phyloP scores from a whole-genome alignment of 2,329 filamentous ascomycete species.

The Hymenoscyphus infarciens region DNA sequence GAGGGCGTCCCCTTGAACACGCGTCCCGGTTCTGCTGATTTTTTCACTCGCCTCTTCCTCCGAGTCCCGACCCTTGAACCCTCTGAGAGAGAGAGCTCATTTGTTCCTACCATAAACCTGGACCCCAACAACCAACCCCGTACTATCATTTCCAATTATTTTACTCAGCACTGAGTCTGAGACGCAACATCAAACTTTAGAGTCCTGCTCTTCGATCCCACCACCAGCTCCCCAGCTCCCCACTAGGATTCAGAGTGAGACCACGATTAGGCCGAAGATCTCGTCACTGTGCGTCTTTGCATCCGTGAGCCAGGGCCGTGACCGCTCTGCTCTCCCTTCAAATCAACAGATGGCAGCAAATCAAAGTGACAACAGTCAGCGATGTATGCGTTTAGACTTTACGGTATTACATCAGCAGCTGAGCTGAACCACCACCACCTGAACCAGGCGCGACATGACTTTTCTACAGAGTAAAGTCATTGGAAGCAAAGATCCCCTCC shows the following conservation, averaged over 20 bases:
- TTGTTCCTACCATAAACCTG: no score
- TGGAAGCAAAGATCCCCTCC: background rate
- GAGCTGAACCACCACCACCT: constrained; percentile 4
- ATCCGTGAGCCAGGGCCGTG: background rate
- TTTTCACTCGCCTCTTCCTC: constrained; percentile 1
- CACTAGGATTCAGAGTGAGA: constrained; percentile 19
- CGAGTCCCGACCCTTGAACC: constrained; percentile 1
- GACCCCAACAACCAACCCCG: no score
- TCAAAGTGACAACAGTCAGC: constrained; percentile 6
- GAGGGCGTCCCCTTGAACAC: background rate
- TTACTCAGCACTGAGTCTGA: background rate
- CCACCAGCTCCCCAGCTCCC: constrained; percentile 17
- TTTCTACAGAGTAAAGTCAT: background rate
- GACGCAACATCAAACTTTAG: constrained; percentile 1
- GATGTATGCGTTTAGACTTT: background rate
- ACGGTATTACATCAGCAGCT: constrained; percentile 7
- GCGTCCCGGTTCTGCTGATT: background rate
- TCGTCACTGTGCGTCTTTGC: constrained; percentile 8
- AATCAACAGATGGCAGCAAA: constrained; percentile 3
- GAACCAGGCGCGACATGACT: background rate
- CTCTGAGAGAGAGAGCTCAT: background rate
- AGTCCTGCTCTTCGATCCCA: background rate
- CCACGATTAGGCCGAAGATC: constrained; percentile 22
- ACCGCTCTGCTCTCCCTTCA: constrained; percentile 1
- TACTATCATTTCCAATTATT: background rate